A percentile compares a stretch with the other conserved stretches of the same genome.
Conservation (phyloP, 208 protist genomes). For the Spongospora subterranea region DNA sequence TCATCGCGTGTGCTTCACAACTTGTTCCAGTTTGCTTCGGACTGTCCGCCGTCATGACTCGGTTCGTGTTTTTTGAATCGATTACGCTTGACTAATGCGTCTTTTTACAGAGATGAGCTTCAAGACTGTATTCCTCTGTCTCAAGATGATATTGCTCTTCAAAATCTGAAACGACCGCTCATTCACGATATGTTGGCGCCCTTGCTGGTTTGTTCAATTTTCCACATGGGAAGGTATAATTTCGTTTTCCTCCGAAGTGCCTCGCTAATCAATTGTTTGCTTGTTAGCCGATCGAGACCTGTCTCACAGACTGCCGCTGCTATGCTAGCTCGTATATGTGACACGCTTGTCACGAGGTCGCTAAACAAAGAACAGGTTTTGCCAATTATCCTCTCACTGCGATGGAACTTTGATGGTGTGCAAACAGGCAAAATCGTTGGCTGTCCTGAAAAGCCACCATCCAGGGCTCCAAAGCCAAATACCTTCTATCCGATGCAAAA, state of each 20-base stretch:
- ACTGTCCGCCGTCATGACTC: not conserved
- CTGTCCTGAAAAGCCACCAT: constrained; percentile 9
- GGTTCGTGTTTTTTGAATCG: not conserved
- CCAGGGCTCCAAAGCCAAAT: constrained; percentile 1
- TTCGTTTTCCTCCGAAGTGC: not conserved
- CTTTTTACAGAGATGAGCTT: not conserved
- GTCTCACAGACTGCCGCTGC: constrained; percentile 33
- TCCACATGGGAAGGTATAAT: constrained; percentile 2
- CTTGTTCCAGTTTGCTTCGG: constrained; percentile 37
- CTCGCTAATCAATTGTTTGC: not conserved
- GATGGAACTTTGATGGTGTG: no score
- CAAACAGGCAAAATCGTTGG: not conserved
- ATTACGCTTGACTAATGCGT: not conserved
- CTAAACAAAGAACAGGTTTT: not conserved
- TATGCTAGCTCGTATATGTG: constrained; percentile 41
- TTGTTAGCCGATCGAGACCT: not conserved
- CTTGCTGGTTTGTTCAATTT: constrained; percentile 17
- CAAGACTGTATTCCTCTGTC: constrained; percentile 16
- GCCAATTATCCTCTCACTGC: no score
- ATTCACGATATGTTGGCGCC: constrained; percentile 23
- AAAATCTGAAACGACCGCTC: constrained; percentile 36
- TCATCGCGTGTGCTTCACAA: constrained; percentile 31
- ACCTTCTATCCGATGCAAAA: constrained; percentile 36
- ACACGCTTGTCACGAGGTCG: not conserved
- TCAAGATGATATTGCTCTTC: not conserved